Base-by-base conservation (phyloP, 1,284 basidiomycete species). In the Ustilago trichophora region DNA sequence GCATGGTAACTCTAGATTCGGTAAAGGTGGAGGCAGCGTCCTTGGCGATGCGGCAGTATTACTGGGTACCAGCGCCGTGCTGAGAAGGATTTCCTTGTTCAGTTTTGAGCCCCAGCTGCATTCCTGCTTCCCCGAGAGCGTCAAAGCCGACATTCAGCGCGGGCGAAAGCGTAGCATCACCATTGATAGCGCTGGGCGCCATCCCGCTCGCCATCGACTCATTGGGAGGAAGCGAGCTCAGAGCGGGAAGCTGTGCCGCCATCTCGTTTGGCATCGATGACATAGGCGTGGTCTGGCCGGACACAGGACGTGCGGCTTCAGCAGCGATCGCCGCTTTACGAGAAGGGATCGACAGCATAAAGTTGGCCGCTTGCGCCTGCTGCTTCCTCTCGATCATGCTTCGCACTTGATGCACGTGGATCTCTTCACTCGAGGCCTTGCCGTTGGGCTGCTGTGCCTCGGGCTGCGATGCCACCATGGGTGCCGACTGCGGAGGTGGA, bases 301-400 rank as follows among this genome's bases (percentile, higher is more conserved):
- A 59, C 19, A 26, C 41, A 9, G 67, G 53, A 19, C 44, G 66
- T 1, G 49, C 50, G 36, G 63, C 45, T 37, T 59, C 59, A 6
- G 66, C 55, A n/a, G 55, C 55, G 24, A 68, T 62, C 6, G 43
- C 55, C 9, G 56, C 60, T 33, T 69, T 72, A 7, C 69, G 65
- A 18, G 59, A 47, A 1, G 72, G 72, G 26, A 76, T 70, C 38
- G 70, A 72, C 5, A 76, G 59, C 69, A 76, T 72, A 25, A 76
- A 63, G 33, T 68, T 67, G 22, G 74, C 60, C 9, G 64, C 62
- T 36, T 76, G 69, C 26, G 71, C 59, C 37, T 72, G 72, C 47
- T 76, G 74, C 34, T 73, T 62, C 38, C 60, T 49, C 43, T 76
- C 74, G 40, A 76, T 76, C 56, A 55, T 59, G 41, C 54, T 71